Evolutionary conservation across 139 green algal species (phyloP).

Genomic region (Eudorina sp.): DNA sequence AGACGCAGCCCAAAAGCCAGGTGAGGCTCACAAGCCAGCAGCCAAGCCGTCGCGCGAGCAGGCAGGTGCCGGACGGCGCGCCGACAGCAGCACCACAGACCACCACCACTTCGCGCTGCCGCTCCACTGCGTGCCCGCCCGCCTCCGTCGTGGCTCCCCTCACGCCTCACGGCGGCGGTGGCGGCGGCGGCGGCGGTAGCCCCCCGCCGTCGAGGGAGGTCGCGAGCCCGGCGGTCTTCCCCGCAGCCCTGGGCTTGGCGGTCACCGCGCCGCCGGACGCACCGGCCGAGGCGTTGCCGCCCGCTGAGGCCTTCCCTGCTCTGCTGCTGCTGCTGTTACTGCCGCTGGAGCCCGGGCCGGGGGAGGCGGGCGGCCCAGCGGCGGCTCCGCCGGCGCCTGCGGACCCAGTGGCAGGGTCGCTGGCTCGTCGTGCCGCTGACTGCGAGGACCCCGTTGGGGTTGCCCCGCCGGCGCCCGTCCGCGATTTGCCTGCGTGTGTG

Average conservation of each 20-base stretch:
- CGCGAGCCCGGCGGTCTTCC: not conserved
- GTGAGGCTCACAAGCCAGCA: no score
- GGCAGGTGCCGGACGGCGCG: no score
- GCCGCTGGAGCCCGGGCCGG: not conserved
- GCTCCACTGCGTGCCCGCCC: no score
- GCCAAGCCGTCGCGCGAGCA: no score
- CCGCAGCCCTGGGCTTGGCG: conserved; percentile 18
- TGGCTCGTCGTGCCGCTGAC: not conserved
- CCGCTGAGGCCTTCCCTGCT: not conserved
- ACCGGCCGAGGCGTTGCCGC: not conserved
- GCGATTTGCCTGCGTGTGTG: conserved; percentile 2
- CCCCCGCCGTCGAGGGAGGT: not conserved
- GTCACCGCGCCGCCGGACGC: not conserved
- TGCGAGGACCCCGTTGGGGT: not conserved
- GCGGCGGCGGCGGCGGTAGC: not conserved
- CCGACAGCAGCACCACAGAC: no score
- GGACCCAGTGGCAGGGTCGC: not conserved
- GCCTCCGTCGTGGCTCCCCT: no score
- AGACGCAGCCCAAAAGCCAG: no score
- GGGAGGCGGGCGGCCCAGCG: not conserved
- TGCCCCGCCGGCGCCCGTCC: not conserved
- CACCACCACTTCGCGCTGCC: no score
- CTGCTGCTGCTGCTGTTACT: not conserved
- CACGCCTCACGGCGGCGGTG: not conserved
- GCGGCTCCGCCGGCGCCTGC: not conserved